A percentile compares a stretch with the other conserved stretches of the same genome.
Conservation (phyloP, 106 monocot genomes). For the Allium cepa region DNA sequence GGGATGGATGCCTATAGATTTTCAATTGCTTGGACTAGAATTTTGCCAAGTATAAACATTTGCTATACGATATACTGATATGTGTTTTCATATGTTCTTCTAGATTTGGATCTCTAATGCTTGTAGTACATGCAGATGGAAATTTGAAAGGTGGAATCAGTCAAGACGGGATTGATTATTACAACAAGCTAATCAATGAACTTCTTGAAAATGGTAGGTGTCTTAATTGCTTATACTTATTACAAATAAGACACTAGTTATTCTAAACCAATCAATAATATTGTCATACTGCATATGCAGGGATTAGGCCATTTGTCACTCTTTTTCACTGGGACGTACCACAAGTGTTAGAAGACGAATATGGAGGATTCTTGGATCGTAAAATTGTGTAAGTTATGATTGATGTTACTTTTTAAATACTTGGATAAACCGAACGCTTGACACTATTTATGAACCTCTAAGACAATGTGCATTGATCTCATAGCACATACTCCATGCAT, state of each 20-base stretch:
- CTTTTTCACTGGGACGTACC: constrained; percentile 65
- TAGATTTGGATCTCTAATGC: not conserved
- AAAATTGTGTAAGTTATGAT: constrained; percentile 32
- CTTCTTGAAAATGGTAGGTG: not conserved
- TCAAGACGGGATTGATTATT: not conserved
- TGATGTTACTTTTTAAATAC: not conserved
- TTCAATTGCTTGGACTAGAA: constrained; percentile 82
- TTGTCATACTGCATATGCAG: constrained; percentile 15
- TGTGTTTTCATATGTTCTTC: not conserved
- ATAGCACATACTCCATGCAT: no score
- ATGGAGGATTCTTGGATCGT: constrained; percentile 40
- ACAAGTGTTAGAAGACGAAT: constrained; percentile 56
- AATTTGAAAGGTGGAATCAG: not conserved
- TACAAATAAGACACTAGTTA: not conserved
- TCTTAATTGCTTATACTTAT: not conserved
- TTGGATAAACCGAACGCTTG: no score
- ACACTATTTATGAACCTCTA: no score
- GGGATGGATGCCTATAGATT: constrained; percentile 93
- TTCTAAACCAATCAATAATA: not conserved
- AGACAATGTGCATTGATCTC: no score
- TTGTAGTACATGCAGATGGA: not conserved
- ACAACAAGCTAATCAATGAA: not conserved
- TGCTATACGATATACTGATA: not conserved
- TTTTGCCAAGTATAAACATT: constrained; percentile 54
- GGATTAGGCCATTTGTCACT: constrained; percentile 52